Evolutionary conservation across 108 stramenopile species (phyloP).

Genomic region (Cyclotella cryptica): DNA sequence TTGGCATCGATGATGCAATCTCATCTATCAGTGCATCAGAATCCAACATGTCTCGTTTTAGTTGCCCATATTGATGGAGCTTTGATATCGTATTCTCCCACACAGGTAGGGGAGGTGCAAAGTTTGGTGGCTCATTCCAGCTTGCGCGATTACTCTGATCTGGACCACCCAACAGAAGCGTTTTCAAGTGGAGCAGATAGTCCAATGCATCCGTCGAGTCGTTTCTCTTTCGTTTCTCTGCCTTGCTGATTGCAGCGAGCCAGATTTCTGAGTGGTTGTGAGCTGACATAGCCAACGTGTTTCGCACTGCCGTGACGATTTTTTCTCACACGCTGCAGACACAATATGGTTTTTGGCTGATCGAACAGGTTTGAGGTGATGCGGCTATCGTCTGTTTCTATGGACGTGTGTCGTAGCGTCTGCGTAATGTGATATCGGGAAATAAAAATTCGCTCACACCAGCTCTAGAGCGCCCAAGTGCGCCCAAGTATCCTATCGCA

Average conservation of each 20-base stretch:
- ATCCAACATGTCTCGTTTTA: background rate
- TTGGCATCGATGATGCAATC: slow-evolving; percentile 8
- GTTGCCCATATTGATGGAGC: background rate
- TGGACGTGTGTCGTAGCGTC: too few species aligned
- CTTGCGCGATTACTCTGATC: background rate
- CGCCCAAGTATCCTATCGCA: too few species aligned
- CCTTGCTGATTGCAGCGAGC: slow-evolving; percentile 12
- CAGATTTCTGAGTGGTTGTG: slow-evolving; percentile 4
- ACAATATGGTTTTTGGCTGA: too few species aligned
- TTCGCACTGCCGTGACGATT: too few species aligned
- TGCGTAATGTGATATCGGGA: too few species aligned
- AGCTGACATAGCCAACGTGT: background rate
- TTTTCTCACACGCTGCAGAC: too few species aligned
- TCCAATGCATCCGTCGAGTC: slow-evolving; percentile 1
- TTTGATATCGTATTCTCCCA: background rate
- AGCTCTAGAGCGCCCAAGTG: too few species aligned
- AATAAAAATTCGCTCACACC: too few species aligned
- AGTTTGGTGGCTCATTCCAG: background rate
- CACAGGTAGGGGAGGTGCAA: background rate
- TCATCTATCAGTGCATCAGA: slow-evolving; percentile 6
- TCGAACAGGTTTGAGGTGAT: too few species aligned
- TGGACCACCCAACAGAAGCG: background rate
- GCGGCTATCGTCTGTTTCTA: too few species aligned
- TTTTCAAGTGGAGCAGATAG: slow-evolving; percentile 7
- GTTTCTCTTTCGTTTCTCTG: background rate